These are phyloP conservation scores for Thielaviopsis cerberus DNA, from an alignment of 2,329 filamentous ascomycete genomes.

Conservation along the genomic window DNA sequence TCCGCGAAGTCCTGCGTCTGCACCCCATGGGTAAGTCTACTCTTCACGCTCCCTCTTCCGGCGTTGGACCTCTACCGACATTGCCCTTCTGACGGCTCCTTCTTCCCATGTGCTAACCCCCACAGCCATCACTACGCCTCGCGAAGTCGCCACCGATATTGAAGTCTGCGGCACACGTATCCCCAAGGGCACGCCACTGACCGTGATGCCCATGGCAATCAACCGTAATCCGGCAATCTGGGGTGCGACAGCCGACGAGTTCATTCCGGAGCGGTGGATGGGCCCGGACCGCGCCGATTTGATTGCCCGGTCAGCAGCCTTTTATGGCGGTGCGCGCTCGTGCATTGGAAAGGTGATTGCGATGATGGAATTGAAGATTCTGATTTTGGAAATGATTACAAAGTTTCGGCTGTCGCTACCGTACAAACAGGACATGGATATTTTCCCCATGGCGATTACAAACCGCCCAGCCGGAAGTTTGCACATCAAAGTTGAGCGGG, in stretches of 20 bases:
- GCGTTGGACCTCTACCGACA: too few species aligned
- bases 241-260: conserved; percentile 19
- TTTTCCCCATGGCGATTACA: conserved; percentile 13
- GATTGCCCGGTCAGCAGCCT: conserved; percentile 20
- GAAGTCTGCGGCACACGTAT: conserved; percentile 19
- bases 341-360: conserved; percentile 23
- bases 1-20: conserved; percentile 25
- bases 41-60: neutral
- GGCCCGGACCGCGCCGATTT: conserved; percentile 13
- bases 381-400: conserved; percentile 19
- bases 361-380: conserved; percentile 22
- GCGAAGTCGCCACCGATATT: conserved; percentile 18
- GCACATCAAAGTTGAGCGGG: conserved; percentile 4
- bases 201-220: conserved; percentile 20
- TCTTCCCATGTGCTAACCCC: conserved; percentile 2
- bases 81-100: too few species aligned
- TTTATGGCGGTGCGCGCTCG: conserved; percentile 21
- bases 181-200: conserved; percentile 20
- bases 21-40: conserved; percentile 19
- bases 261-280: conserved; percentile 24
- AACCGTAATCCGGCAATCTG: conserved; percentile 21
- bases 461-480: neutral
- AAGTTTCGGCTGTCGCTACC: conserved; percentile 17
- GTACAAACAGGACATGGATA: conserved; percentile 13
- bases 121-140: conserved; percentile 18